Conservation (phyloP, 805 yeast genomes). For the Phaffomyces antillensis region DNA sequence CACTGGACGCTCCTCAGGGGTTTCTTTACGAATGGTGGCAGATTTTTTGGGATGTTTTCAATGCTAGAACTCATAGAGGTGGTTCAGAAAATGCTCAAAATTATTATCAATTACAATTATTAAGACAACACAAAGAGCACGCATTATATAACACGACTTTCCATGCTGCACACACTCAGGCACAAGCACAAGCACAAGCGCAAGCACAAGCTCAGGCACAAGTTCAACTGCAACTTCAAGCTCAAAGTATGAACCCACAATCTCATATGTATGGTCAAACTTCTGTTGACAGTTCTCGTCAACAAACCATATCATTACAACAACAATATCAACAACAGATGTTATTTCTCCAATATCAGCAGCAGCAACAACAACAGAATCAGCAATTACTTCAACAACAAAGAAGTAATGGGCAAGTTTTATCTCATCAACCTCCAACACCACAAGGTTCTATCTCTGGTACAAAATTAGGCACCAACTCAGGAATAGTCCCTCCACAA, state of each 20-base stretch:
- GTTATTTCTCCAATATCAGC: constrained; percentile 6
- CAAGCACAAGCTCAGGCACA: constrained; percentile 14
- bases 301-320: constrained; percentile 26
- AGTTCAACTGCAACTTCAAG: constrained; percentile 14
- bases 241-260: constrained; percentile 3
- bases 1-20: constrained; percentile 81
- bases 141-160: constrained; percentile 37
- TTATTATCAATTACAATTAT: constrained; percentile 56
- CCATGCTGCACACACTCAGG: constrained; percentile 40
- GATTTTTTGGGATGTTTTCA: constrained; percentile 89
- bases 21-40: constrained; percentile 94
- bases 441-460: background rate
- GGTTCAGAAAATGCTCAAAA: constrained; percentile 60
- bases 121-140: constrained; percentile 55
- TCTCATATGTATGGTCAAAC: constrained; percentile 18
- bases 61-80: constrained; percentile 66
- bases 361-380: constrained; percentile 20
- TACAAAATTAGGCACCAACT: too few species aligned
- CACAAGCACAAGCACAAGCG: constrained; percentile 23
- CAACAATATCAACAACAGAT: constrained; percentile 17
- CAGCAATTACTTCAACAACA: constrained; percentile 10
- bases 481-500: background rate
- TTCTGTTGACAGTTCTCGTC: constrained; percentile 3
- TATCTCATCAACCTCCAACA: constrained; percentile 2
- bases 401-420: background rate